Conservation (phyloP, 2,329 filamentous ascomycete species). For the Alternaria viburni region DNA sequence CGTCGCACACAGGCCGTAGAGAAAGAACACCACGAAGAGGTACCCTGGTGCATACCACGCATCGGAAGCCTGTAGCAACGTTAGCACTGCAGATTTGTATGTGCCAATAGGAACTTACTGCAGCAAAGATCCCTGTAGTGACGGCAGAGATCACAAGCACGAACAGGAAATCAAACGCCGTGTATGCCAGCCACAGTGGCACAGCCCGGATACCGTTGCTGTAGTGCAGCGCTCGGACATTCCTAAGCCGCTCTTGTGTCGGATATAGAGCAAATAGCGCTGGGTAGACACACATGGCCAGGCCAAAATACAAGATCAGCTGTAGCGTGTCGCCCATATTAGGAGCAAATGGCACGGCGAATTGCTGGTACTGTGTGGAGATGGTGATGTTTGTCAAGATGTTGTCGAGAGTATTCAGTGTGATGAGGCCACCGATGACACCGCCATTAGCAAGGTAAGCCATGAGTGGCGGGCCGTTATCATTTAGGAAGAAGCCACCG, state of each 20-base stretch:
- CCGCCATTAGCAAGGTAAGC: conserved; percentile 72
- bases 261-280: conserved; percentile 90
- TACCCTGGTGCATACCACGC: conserved; percentile 83
- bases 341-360: conserved; percentile 75
- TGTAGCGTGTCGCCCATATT: conserved; percentile 76
- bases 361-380: conserved; percentile 72
- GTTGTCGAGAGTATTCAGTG: conserved; percentile 90
- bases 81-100: conserved; percentile 11
- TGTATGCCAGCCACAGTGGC: conserved; percentile 85
- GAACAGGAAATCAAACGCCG: conserved; percentile 78
- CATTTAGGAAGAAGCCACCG: conserved; percentile 79
- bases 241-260: conserved; percentile 78
- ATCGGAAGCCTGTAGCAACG: conserved; percentile 53
- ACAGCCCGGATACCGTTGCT: conserved; percentile 85
- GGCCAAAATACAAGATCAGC: conserved; percentile 79
- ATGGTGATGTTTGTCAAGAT: conserved; percentile 73
- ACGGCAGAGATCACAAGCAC: conserved; percentile 71
- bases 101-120: conserved; percentile 34
- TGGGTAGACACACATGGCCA: conserved; percentile 79
- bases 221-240: conserved; percentile 85
- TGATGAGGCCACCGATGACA: conserved; percentile 72
- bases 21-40: conserved; percentile 78
- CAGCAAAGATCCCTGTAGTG: conserved; percentile 72
- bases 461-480: conserved; percentile 66
- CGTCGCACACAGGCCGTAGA: conserved; percentile 81